Evolutionary conservation across 2,329 filamentous ascomycete species (phyloP), one percentile per base, ranked within the genome.

Genomic region (Calonectria fujianensis): DNA sequence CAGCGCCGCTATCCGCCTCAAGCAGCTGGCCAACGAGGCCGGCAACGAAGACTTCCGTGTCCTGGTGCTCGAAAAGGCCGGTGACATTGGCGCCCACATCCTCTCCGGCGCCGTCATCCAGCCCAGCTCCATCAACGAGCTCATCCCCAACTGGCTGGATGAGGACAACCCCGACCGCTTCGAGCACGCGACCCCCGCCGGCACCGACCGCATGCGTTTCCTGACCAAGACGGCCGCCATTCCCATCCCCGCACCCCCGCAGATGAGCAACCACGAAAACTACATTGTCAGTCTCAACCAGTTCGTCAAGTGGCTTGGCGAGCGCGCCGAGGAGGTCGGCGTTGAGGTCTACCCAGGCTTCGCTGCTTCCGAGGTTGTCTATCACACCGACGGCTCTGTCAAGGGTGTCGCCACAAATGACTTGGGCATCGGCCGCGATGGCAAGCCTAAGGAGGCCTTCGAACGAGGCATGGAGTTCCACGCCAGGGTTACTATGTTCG

Each of bases 391-490:
- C 83, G 96, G 96, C 3, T 95, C 95, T 1, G 97, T 99, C 67
- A 93, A 93, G 85, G 97, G 97, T 78, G 96, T 99, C 51, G 97
- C 97, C 24, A 99, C 97, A 61, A 98, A 98, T 82, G 97, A 99
- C 82, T 88, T 98, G 29, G 97, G 97, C 50, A 91, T 99, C 74
- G 93, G 90, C 13, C 91, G 96, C 70, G 91, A 94, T 80, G 96
- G 96, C 50, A 94, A 94, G 84, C 92, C 96, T 45, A 98, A 98
- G 88, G 94, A 97, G 71, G 93, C 90, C 9, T 99, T 98, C 82
- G 96, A 98, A 89, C 91, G 97, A 75, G 97, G 97, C 74, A 99
- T 99, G 97, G 97, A 98, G 86, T 99, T 99, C 84, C 96, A 98
- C 82, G 96, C 97, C 9, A 90, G 94, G 73, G 93, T 97, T 65